These are phyloP conservation scores for Chytriomyces sp. DNA, from an alignment of 192 early-diverging fungal genomes.

Conservation along the genomic window DNA sequence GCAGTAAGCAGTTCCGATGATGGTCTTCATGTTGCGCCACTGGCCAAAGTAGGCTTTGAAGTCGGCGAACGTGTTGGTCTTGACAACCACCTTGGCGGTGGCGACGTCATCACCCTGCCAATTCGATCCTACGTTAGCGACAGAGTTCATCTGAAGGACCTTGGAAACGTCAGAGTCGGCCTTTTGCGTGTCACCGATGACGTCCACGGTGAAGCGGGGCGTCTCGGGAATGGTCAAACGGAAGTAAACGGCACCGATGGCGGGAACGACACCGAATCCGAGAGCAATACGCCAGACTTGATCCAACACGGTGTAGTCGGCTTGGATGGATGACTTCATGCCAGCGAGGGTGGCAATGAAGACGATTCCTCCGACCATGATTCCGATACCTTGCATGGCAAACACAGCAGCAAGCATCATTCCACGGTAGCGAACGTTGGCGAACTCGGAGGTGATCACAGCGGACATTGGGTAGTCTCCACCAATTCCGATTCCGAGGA, in stretches of 20 bases:
- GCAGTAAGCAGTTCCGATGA: conserved; percentile 53
- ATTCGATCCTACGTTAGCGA: conserved; percentile 15
- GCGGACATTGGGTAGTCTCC: conserved; percentile 95
- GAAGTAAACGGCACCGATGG: conserved; percentile 83
- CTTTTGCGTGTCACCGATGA: conserved; percentile 68
- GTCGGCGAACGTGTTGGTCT: conserved; percentile 6
- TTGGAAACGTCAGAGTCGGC: conserved; percentile 38
- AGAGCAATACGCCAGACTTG: conserved; percentile 91
- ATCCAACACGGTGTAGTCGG: conserved; percentile 65
- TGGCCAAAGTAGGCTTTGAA: conserved; percentile 68
- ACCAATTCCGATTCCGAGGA: conserved; percentile 92
- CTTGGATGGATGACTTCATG: conserved; percentile 70
- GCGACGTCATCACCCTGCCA: conserved; percentile 12
- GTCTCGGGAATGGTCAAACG: conserved; percentile 89
- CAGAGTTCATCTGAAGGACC: conserved; percentile 30
- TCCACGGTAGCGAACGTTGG: conserved; percentile 77
- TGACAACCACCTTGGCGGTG: conserved; percentile 9
- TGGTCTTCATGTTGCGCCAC: conserved; percentile 79
- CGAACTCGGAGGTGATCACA: conserved; percentile 91
- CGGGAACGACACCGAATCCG: conserved; percentile 84
- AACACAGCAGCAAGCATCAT: conserved; percentile 88
- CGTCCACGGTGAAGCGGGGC: conserved; percentile 79
- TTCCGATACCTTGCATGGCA: conserved; percentile 93
- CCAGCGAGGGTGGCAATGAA: conserved; percentile 71
- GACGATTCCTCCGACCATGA: conserved; percentile 77